These are phyloP conservation scores for Penicillium olsonii DNA, from an alignment of 2,329 filamentous ascomycete species.

Conservation along the genomic window DNA sequence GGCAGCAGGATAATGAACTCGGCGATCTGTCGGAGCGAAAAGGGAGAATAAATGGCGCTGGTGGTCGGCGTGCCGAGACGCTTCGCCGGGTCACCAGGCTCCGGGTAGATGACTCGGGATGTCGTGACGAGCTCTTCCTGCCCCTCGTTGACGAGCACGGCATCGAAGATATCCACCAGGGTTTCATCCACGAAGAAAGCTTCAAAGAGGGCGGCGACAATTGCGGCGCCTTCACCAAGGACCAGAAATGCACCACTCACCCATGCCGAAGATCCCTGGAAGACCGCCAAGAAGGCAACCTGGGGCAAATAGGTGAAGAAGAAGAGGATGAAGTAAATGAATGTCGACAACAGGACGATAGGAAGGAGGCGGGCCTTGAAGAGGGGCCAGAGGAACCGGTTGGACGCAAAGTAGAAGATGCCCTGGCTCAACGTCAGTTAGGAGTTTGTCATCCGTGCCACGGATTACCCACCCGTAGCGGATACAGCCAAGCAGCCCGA, in stretches of 20 bases:
- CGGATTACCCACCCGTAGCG: conserved; percentile 45
- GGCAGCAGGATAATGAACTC: conserved; percentile 79
- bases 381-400: conserved; percentile 80
- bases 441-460: too few relatives aligned
- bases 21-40: conserved; percentile 84
- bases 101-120: conserved; percentile 64
- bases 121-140: conserved; percentile 68
- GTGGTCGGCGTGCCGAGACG: conserved; percentile 80
- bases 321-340: conserved; percentile 85
- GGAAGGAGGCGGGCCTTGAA: conserved; percentile 77
- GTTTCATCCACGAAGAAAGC: conserved; percentile 80
- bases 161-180: conserved; percentile 81
- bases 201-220: conserved; percentile 69
- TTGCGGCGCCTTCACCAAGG: conserved; percentile 64
- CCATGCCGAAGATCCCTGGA: conserved; percentile 86
- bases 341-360: conserved; percentile 74
- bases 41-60: conserved; percentile 78
- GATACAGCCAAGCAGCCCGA: conserved; percentile 50
- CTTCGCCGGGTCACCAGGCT: conserved; percentile 72
- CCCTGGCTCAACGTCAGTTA: too few relatives aligned
- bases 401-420: conserved; percentile 76
- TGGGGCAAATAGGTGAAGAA: conserved; percentile 86
- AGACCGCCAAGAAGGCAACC: conserved; percentile 83
- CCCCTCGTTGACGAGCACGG: conserved; percentile 74
- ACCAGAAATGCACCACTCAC: conserved; percentile 84